phyloP scores from a whole-genome alignment of 2,329 filamentous ascomycete genomes.

The Lasiodiplodia theobromae region DNA sequence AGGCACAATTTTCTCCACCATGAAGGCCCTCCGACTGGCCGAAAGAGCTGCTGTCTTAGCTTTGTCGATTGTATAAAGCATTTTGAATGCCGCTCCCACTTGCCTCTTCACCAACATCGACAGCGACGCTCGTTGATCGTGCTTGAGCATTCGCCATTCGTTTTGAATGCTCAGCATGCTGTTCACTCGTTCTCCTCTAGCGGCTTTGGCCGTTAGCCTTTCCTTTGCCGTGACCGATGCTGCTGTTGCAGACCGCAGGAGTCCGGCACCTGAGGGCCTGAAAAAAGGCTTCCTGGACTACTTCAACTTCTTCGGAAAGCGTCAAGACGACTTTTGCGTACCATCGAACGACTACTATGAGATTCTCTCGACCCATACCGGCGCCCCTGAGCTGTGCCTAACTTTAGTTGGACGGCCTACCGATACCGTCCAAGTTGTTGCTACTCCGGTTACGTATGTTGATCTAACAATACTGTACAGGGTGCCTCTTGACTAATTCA shows the following conservation, averaged over 20 bases:
- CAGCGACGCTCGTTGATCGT: constrained; percentile 27
- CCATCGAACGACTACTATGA: constrained; percentile 28
- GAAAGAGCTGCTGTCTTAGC: constrained; percentile 26
- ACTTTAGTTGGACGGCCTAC: constrained; percentile 37
- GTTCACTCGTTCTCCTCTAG: constrained; percentile 39
- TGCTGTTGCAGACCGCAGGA: constrained; percentile 16
- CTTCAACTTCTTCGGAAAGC: constrained; percentile 23
- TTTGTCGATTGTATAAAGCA: constrained; percentile 27
- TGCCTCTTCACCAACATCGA: constrained; percentile 8
- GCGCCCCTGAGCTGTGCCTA: constrained; percentile 9
- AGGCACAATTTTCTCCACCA: constrained; percentile 42
- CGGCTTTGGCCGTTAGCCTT: constrained; percentile 42
- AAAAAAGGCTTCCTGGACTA: constrained; percentile 13
- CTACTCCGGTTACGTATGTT: constrained; percentile 39
- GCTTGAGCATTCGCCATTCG: constrained; percentile 33
- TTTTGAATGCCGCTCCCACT: constrained; percentile 21
- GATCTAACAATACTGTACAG: neutral
- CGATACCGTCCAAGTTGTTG: constrained; percentile 35
- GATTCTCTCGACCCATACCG: constrained; percentile 11
- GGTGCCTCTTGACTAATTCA: constrained; percentile 25
- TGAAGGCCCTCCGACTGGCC: neutral
- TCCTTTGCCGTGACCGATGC: constrained; percentile 37
- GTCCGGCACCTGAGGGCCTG: constrained; percentile 5
- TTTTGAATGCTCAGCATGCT: constrained; percentile 46
- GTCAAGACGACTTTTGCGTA: constrained; percentile 22